phyloP scores from a whole-genome alignment of 352 stramenopile species.

The Pythium folliculosum region DNA sequence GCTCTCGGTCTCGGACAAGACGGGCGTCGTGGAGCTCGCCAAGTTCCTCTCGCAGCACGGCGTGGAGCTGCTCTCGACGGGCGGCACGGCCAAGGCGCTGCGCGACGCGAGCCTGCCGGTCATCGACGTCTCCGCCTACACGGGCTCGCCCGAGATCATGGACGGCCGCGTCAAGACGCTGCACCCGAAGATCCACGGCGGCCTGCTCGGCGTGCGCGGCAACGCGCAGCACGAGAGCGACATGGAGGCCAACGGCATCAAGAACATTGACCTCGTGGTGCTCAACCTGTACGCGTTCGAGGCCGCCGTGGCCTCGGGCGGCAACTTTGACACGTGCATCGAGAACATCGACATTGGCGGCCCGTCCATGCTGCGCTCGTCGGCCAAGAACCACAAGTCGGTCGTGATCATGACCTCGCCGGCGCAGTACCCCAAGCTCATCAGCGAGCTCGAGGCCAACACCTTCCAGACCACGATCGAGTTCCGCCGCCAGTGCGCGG shows the following conservation, averaged over 20 bases:
- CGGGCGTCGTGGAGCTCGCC: constrained; percentile 96
- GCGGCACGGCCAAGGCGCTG: constrained; percentile 97
- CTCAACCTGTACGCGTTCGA: constrained; percentile 99
- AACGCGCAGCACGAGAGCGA: constrained; percentile 96
- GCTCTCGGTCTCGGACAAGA: constrained; percentile 99
- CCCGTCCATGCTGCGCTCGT: constrained; percentile 98
- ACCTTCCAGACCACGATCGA: constrained; percentile 91
- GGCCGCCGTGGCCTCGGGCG: constrained; percentile 91
- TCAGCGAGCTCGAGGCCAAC: constrained; percentile 92
- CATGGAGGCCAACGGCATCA: constrained; percentile 96
- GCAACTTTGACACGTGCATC: constrained; percentile 98
- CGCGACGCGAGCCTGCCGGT: constrained; percentile 94
- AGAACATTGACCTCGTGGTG: constrained; percentile 99
- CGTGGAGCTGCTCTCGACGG: constrained; percentile 98
- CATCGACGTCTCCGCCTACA: constrained; percentile 98
- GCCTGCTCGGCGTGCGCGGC: constrained; percentile 96
- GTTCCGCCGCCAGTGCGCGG: constrained; percentile 84
- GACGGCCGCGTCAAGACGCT: constrained; percentile 99
- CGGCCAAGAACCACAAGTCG: constrained; percentile 99
- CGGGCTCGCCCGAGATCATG: constrained; percentile 97
- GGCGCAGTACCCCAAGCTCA: constrained; percentile 94
- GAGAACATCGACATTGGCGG: constrained; percentile 99
- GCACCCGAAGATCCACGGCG: constrained; percentile 99
- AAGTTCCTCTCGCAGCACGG: constrained; percentile 91
- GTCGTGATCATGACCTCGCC: constrained; percentile 98